Base-by-base conservation (phyloP, 2,329 filamentous ascomycete species). In the Cryphonectria japonica region DNA sequence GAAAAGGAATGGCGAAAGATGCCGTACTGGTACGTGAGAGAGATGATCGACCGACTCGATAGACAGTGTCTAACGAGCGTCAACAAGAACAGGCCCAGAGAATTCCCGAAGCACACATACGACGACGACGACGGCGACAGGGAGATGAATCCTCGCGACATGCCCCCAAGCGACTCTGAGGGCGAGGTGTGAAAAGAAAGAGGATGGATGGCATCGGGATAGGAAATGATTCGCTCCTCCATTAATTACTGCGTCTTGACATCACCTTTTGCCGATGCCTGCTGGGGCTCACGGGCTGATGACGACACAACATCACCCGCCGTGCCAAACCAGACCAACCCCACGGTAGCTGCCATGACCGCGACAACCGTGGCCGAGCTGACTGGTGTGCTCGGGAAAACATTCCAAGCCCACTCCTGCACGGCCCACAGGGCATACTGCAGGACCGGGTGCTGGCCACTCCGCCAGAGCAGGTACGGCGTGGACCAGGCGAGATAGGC, bases 331-430 rank as follows among this genome's bases (percentile, higher is more conserved):
- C 91, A 92, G 19, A 89, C 83, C 63, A 89, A 85, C 7, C 83
- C 82, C 1, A 95, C 89, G 22, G 92, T 92, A 16, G 88, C 78
- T 26, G 89, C 88, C 76, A 98, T 83, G 54, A 89, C 88, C 34
- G 85, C 85, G 19, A 99, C 92, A 11, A 94, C 95, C 22, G 85
- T 82, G 19, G 78, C 79, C 5, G 88, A 89, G 78, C 87, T 89
- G 64, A 78, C 71, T 41, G 82, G 77, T 5, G 87, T 89, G 78
- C 94, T 97, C n/a, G 95, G 95, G 78, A 92, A 98, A 13, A 95
- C 89, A 76, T 98, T 97, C 95, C 95, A 98, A 16, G 93, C 93
- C 91, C 92, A 95, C 80, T 98, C 95, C 81, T 98, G 95, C 71
- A 88, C 85, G 3, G 85, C 87, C 92, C 93, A 97, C 13, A 95